These are phyloP conservation scores for Pythium sp. DNA, from an alignment of 352 stramenopile species.

Conservation along the genomic window DNA sequence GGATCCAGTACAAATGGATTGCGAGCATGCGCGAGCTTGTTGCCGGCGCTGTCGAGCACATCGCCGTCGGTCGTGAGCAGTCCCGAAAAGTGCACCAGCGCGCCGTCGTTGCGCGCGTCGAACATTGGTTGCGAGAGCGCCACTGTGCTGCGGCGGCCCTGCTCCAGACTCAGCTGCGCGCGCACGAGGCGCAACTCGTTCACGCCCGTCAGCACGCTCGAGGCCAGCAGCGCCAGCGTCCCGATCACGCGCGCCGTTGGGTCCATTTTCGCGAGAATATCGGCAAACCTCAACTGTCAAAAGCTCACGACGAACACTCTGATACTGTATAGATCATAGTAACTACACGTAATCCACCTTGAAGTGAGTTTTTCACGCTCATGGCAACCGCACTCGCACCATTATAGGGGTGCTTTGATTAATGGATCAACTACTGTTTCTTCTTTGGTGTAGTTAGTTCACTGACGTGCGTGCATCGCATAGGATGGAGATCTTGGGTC, in stretches of 20 bases:
- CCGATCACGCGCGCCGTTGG: constrained; percentile 44
- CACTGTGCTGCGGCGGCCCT: constrained; percentile 34
- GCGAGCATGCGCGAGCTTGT: constrained; percentile 25
- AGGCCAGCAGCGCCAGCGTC: constrained; percentile 41
- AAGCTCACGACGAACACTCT: no score
- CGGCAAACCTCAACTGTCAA: not conserved
- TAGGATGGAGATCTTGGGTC: no score
- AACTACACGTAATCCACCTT: no score
- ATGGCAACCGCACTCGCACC: no score
- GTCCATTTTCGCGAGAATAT: constrained; percentile 19
- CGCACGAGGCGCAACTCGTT: constrained; percentile 55
- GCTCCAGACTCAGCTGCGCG: constrained; percentile 45
- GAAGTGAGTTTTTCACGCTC: no score
- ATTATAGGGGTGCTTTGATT: no score
- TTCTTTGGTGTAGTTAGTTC: no score
- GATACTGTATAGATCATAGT: no score
- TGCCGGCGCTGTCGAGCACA: constrained; percentile 17
- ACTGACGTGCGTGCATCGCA: no score
- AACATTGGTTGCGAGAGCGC: constrained; percentile 24
- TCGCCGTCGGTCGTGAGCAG: constrained; percentile 41
- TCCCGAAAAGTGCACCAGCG: constrained; percentile 43
- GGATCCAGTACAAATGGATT: constrained; percentile 56
- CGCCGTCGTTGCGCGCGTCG: constrained; percentile 23
- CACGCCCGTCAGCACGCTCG: constrained; percentile 46
- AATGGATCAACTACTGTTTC: no score